phyloP scores from a whole-genome alignment of 2,329 filamentous ascomycete species.

The Penicillium sp. region DNA sequence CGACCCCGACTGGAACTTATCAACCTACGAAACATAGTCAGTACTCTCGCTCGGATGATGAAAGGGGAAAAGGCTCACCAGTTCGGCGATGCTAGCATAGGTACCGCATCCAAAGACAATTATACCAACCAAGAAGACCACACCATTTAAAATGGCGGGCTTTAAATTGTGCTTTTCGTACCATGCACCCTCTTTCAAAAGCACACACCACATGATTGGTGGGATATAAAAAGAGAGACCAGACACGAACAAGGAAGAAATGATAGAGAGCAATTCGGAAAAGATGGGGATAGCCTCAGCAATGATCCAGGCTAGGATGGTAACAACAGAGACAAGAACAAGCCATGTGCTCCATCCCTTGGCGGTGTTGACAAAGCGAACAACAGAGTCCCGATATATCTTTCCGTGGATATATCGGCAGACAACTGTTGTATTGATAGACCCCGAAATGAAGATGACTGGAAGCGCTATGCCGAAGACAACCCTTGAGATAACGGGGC shows the following conservation, averaged over 20 bases:
- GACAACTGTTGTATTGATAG: constrained; percentile 16
- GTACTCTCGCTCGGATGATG: neutral
- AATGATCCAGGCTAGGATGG: constrained; percentile 15
- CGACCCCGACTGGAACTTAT: constrained; percentile 3
- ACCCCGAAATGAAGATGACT: constrained; percentile 15
- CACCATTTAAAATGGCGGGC: constrained; percentile 6
- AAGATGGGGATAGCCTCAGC: constrained; percentile 19
- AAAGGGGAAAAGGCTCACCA: constrained; percentile 3
- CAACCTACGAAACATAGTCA: neutral
- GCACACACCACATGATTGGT: constrained; percentile 9
- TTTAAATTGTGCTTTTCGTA: constrained; percentile 7
- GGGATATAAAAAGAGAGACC: constrained; percentile 7
- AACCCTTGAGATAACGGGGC: constrained; percentile 3
- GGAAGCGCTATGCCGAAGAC: constrained; percentile 7
- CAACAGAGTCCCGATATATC: constrained; percentile 9
- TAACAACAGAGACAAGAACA: constrained; percentile 7
- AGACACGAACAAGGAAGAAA: constrained; percentile 7
- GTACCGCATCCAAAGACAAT: constrained; percentile 16
- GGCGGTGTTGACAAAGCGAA: constrained; percentile 14
- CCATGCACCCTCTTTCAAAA: constrained; percentile 5
- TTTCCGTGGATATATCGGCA: constrained; percentile 19
- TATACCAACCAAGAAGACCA: constrained; percentile 15
- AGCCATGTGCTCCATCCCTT: constrained; percentile 18
- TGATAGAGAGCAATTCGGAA: constrained; percentile 13
- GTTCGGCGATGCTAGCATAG: constrained; percentile 14